Evolutionary conservation across 1,284 basidiomycete species (phyloP), one percentile per base, ranked within the genome.

Genomic region (Cutaneotrichosporon dermatis): DNA sequence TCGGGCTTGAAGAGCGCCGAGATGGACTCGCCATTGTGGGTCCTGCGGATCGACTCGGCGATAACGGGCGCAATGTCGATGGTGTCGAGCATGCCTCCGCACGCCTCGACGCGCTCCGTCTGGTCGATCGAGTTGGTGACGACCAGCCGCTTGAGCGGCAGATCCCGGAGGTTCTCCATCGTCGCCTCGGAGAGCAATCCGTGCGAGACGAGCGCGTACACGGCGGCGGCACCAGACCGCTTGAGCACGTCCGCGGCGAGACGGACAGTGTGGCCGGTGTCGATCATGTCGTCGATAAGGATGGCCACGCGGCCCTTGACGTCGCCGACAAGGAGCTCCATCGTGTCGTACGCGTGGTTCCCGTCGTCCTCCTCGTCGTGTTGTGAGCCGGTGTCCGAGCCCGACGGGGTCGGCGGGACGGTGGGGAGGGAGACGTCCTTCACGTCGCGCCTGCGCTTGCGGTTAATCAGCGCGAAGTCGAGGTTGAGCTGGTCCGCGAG

Each of bases 281-380:
- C 96, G 73, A 97, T 88, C 92, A 99, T 98, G 75, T 99, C 95
- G 76, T 99, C 95, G 36, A 99, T 88, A 52, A 99, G 82, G 70
- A 99, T 95, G 36, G 91, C 93, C 54, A 88, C 89, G 82, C 94
- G 94, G 79, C 89, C 92, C 69, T 83, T 84, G 62, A 99, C 95
- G 74, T 98, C 92, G n/a, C 95, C 95, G 55, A 99, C 95, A 41
- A 99, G 83, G 57, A 99, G 83, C 75, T 99, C 93, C 91, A 98
- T 95, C 67, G 79, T 79, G 55, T 82, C 82, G 57, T 92, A 66
- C 41, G 60, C 58, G 52, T 61, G 59, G 34, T 60, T 59, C 71
- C 72, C 55, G 73, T 76, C 66, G 13, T 69, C 69, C 42, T 79
- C 79, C 55, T 78, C 78, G 33, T 76, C 74, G 51, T 73, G 70